Evolutionary conservation across 2,329 filamentous ascomycete genomes (phyloP).

Genomic region (Byssothecium circinans): DNA sequence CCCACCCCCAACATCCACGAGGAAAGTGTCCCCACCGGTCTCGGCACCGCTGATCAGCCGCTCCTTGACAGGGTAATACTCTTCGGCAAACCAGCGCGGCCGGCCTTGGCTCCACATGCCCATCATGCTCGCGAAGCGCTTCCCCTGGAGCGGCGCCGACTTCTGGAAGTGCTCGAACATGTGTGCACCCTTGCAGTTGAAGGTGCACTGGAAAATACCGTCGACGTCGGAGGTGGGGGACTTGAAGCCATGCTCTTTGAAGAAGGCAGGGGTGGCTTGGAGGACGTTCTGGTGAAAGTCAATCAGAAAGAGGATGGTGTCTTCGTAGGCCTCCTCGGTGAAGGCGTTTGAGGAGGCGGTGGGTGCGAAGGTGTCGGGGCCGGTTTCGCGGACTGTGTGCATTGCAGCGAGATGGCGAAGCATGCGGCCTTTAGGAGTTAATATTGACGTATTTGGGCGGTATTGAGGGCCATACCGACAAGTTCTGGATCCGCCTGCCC

Average conservation of each 20-base stretch:
- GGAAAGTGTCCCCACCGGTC: conserved; percentile 12
- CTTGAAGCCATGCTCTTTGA: conserved; percentile 18
- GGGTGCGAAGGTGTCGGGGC: conserved; percentile 19
- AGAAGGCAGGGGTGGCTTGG: conserved; percentile 19
- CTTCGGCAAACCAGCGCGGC: conserved; percentile 31
- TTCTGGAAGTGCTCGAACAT: conserved; percentile 29
- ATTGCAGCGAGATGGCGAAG: conserved; percentile 32
- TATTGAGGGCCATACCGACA: conserved; percentile 11
- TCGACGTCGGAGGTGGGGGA: conserved; percentile 19
- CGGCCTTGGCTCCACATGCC: conserved; percentile 28
- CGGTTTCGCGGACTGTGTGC: conserved; percentile 22
- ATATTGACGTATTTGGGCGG: too few species aligned
- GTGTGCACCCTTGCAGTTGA: conserved; percentile 21
- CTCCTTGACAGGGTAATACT: conserved; percentile 28
- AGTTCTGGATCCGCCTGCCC: conserved; percentile 20
- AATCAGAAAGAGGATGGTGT: conserved; percentile 24
- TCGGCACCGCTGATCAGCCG: conserved; percentile 21
- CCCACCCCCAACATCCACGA: conserved; percentile 30
- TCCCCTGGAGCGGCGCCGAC: conserved; percentile 23
- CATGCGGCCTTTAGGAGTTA: conserved; percentile 24
- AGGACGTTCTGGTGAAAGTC: conserved; percentile 25
- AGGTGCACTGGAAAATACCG: conserved; percentile 25
- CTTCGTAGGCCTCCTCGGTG: conserved; percentile 21
- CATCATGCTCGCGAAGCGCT: conserved; percentile 33
- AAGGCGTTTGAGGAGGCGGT: conserved; percentile 20